A percentile compares a stretch with the other conserved stretches of the same genome.
Conservation (phyloP, 805 yeast genomes). For the Starmerella apis region DNA sequence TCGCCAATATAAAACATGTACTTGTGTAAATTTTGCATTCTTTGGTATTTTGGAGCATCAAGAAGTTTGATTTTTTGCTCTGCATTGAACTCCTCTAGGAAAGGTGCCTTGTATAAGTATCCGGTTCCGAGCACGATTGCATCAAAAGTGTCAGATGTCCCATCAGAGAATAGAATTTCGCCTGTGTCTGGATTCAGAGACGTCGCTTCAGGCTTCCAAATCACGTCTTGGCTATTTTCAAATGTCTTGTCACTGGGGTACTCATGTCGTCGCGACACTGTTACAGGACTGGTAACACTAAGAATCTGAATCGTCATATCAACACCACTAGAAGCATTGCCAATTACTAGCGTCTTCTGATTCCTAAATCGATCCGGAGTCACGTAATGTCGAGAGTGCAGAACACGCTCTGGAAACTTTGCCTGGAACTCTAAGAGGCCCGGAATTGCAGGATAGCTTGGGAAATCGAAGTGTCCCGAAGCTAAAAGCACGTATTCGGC, state of each 20-base stretch:
- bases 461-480: slow-evolving; percentile 54
- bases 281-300: slow-evolving; percentile 35
- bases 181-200: slow-evolving; percentile 34
- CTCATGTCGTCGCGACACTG: slow-evolving; percentile 40
- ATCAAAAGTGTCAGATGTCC: slow-evolving; percentile 41
- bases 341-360: slow-evolving; percentile 51
- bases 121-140: slow-evolving; percentile 64
- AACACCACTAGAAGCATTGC: slow-evolving; percentile 67
- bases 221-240: slow-evolving; percentile 32
- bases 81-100: slow-evolving; percentile 34
- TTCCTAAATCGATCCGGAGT: slow-evolving; percentile 37
- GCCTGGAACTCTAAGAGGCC: slow-evolving; percentile 44
- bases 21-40: slow-evolving; percentile 46
- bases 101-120: slow-evolving; percentile 56
- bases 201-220: slow-evolving; percentile 30
- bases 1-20: slow-evolving; percentile 50
- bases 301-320: slow-evolving; percentile 60
- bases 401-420: slow-evolving; percentile 26
- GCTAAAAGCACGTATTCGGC: slow-evolving; percentile 58
- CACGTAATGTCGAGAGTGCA: slow-evolving; percentile 51
- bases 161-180: slow-evolving; percentile 42
- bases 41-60: slow-evolving; percentile 35
- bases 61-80: slow-evolving; percentile 9
- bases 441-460: slow-evolving; percentile 45
- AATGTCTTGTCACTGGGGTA: slow-evolving; percentile 35